Percentiles rank a stretch among this genome's conserved stretches.
Conservation (phyloP, 2,329 filamentous ascomycete species). For the Monosporascus sp. region DNA sequence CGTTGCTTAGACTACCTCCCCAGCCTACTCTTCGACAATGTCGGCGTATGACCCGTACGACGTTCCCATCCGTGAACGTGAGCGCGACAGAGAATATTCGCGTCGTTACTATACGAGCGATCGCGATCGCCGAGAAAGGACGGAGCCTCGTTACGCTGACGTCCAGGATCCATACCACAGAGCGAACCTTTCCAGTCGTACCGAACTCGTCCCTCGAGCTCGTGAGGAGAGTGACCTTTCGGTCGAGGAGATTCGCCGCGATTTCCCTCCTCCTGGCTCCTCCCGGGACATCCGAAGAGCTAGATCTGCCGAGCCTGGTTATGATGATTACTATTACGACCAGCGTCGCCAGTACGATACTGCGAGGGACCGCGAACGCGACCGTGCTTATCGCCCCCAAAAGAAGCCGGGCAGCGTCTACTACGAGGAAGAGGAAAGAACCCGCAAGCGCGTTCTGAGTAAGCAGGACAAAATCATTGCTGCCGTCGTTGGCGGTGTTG, state of each 20-base stretch:
- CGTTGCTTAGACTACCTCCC: constrained; percentile 8
- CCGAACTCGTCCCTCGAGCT: constrained; percentile 49
- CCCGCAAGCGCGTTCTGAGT: constrained; percentile 47
- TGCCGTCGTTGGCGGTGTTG: constrained; percentile 57
- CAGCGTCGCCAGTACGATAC: constrained; percentile 23
- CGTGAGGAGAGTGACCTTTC: constrained; percentile 71
- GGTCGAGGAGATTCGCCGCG: constrained; percentile 76
- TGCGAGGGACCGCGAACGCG: constrained; percentile 37
- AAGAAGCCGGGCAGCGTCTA: constrained; percentile 45
- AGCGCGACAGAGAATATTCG: constrained; percentile 21
- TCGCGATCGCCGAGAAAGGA: constrained; percentile 47
- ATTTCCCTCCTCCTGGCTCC: constrained; percentile 70
- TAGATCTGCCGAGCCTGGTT: constrained; percentile 56
- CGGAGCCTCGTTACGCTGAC: constrained; percentile 49
- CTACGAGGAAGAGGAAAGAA: constrained; percentile 54
- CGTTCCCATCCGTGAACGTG: constrained; percentile 33
- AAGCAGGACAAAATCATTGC: constrained; percentile 63
- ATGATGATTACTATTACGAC: constrained; percentile 58
- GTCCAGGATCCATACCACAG: constrained; percentile 43
- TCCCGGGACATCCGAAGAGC: constrained; percentile 51
- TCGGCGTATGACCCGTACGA: constrained; percentile 52
- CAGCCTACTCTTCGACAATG: constrained; percentile 22
- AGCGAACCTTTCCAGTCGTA: constrained; percentile 35
- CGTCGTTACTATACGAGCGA: constrained; percentile 41
- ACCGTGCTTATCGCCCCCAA: constrained; percentile 30